Evolutionary conservation across 768 basidiomycete genomes (phyloP), one percentile per base, ranked within the genome.

Genomic region (Suillus sp.): DNA sequence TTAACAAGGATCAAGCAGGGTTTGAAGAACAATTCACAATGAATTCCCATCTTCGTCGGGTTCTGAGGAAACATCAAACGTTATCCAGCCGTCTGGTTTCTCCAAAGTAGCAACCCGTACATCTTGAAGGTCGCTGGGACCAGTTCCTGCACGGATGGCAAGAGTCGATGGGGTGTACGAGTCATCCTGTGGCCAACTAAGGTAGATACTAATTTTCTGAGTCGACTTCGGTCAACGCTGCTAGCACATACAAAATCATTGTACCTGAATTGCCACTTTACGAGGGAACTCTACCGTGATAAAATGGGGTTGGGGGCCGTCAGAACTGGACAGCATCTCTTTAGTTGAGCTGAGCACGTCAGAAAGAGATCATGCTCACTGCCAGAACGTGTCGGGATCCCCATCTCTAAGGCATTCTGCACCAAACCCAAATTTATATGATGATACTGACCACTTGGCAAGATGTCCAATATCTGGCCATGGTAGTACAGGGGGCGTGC

Each of bases 261-360:
- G 27, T 62, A 94, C 96, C 78, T 96, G 91, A 37, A 99, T 86
- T 2, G 90, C 86, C 27, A 97, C 89, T 73, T 94, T 92, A 48
- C 90, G 86, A 25, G 94, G 89, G 75, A 99, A 99, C 72, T 96
- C 92, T 57, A 97, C 81, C 0, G 95, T 96, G 70, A 99, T 92
- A 66, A 92, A 92, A 78, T 99, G 96, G 2, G 97, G 97, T 70
- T 99, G 97, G 2, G 96, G 94, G 2, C 97, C 97, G 72, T 99
- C 97, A 4, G 90, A 90, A 73, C 92, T 93, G 66, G 20, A 47
- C 60, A 66, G 34, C 34, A 66, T 54, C 27, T 62, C 56, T 27
- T 62, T 40, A 62, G 22, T 58, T 30, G 25, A 32, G 59, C 16
- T 18, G 37, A 18, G 6, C 18, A 45, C 14, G 30, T 27, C 20